Base-by-base conservation (phyloP, 768 basidiomycete genomes). In the Boletus rufocinnamomeus region DNA sequence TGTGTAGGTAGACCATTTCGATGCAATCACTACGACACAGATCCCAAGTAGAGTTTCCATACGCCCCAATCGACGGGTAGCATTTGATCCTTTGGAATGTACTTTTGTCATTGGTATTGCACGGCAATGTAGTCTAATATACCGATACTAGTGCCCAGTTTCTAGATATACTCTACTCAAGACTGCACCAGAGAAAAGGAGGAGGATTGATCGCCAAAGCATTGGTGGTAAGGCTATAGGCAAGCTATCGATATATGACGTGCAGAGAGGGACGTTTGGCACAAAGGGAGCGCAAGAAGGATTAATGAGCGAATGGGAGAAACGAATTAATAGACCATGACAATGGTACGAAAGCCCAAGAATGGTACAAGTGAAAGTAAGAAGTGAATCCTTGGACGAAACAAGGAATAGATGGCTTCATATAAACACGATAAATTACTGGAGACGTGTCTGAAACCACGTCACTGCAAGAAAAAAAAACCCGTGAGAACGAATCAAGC, bases 351-450 rank as follows among this genome's bases (percentile, higher is more conserved):
- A 55, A 44, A 21, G 50, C 53, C 58, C 53, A 59, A 67, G 52
- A 71, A 56, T 25, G 21, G 13, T 27, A 47, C 47, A 34, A 11
- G n/a, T 34, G 38, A 56, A 66, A 50, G 50, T 50, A 66, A 60
- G 48, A 40, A 41, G 37, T n/a, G 27, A 35, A 58, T 28, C 43
- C 48, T 47, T 23, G 51, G 3, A 52, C 6, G 38, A 60, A 54
- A 47, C 50, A 65, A 58, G 49, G 50, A 54, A 49, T 60, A 53
- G 49, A 59, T 52, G 45, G 52, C 25, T 14, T 32, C 45, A 61
- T 67, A 71, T 73, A 67, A 61, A 71, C 69, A 72, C 1, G 56
- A 71, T 71, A 71, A 73, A 58, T 71, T 72, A 73, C 32, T 58
- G 49, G 46, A 32, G 50, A 56, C 43, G 38, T 25, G 40, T 50